These are phyloP conservation scores for Penicillium macrosclerotiorum DNA, from an alignment of 495 filamentous ascomycete genomes.

Conservation along the genomic window DNA sequence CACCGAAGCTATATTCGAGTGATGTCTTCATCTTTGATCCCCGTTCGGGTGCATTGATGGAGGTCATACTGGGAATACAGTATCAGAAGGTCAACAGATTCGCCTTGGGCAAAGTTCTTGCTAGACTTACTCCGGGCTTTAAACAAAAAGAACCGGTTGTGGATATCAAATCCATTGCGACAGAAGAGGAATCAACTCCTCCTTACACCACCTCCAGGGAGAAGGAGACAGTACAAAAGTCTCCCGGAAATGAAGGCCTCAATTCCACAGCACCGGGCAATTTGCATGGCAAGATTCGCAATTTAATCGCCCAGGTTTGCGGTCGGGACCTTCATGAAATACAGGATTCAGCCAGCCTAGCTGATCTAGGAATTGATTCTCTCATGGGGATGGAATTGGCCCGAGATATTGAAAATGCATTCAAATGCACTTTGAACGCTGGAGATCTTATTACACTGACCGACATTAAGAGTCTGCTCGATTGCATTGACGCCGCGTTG, in stretches of 20 bases:
- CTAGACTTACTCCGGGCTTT: constrained; percentile 9
- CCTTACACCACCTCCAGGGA: background rate
- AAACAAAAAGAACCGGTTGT: constrained; percentile 3
- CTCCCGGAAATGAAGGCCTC: background rate
- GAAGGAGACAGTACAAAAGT: background rate
- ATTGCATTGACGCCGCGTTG: constrained; percentile 47
- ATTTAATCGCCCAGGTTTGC: background rate
- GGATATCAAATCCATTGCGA: background rate
- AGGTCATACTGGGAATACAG: constrained; percentile 51
- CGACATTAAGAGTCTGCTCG: too few species aligned
- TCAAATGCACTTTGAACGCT: too few species aligned
- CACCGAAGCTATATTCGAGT: constrained; percentile 36
- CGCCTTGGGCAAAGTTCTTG: constrained; percentile 38
- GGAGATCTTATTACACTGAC: too few species aligned
- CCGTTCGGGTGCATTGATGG: constrained; percentile 33
- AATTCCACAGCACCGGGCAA: background rate
- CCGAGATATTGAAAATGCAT: constrained; percentile 37
- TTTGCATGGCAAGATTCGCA: background rate
- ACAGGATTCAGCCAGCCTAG: constrained; percentile 23
- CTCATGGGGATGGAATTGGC: constrained; percentile 51
- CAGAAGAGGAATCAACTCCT: background rate
- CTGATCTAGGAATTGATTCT: constrained; percentile 52
- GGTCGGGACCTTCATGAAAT: background rate
- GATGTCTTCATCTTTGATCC: constrained; percentile 55
- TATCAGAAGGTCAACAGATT: constrained; percentile 44